Evolutionary conservation across 1,284 basidiomycete genomes (phyloP).

Genomic region (Trichosporon coremiiforme): DNA sequence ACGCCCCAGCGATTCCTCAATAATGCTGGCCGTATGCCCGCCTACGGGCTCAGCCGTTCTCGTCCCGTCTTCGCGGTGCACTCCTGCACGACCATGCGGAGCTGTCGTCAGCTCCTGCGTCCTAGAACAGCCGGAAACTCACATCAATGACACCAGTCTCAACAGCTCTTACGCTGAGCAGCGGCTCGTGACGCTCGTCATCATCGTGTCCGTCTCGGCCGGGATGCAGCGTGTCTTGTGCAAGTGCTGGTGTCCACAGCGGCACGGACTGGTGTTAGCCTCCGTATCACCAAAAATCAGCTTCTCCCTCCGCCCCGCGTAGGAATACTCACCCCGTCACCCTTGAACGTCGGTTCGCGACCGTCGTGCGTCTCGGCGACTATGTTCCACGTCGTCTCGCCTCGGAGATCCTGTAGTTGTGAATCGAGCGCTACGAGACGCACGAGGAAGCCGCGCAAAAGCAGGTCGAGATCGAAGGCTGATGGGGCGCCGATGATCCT

Average conservation of each 20-base stretch:
- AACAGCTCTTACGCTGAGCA: constrained; percentile 69
- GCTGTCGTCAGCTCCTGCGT: constrained; percentile 31
- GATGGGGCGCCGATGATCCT: constrained; percentile 34
- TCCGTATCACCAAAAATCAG: no score
- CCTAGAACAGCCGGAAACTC: constrained; percentile 39
- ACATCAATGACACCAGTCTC: constrained; percentile 85
- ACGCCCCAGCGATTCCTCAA: no score
- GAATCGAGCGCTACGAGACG: constrained; percentile 80
- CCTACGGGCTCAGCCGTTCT: constrained; percentile 22
- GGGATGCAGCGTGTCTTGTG: constrained; percentile 37
- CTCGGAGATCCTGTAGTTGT: constrained; percentile 68
- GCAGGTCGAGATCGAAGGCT: constrained; percentile 65
- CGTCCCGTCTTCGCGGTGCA: constrained; percentile 48
- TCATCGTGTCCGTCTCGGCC: constrained; percentile 23
- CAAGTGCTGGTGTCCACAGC: constrained; percentile 58
- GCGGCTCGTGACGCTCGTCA: constrained; percentile 42
- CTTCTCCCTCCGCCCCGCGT: no score
- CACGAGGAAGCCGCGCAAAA: constrained; percentile 80
- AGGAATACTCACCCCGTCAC: constrained; percentile 55
- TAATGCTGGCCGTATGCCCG: not conserved
- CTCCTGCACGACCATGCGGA: constrained; percentile 53
- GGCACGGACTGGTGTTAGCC: constrained; percentile 22
- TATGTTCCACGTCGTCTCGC: constrained; percentile 77
- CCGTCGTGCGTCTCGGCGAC: constrained; percentile 77
- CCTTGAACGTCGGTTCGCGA: constrained; percentile 61